Evolutionary conservation across 2,329 filamentous ascomycete species (phyloP).

Genomic region (Claviceps sp.): DNA sequence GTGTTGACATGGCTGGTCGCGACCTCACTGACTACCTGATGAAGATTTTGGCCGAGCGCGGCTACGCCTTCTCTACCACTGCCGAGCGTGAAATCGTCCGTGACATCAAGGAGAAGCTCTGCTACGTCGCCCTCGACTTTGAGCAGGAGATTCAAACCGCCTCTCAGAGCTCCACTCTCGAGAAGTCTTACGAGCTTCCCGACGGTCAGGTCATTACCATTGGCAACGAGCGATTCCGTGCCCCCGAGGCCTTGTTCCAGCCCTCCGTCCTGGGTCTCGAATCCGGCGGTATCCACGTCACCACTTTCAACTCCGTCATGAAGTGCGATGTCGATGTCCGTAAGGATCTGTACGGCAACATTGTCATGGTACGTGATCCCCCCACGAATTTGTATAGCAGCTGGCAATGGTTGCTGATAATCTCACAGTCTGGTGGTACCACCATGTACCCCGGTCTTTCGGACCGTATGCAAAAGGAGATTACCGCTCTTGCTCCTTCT

Average conservation of each 20-base stretch:
- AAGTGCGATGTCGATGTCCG: conserved; percentile 99
- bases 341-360: conserved; percentile 99
- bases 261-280: conserved; percentile 96
- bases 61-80: conserved; percentile 99
- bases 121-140: conserved; percentile 99
- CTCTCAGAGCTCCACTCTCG: conserved; percentile 93
- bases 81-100: conserved; percentile 99
- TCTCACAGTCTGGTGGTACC: conserved; percentile 87
- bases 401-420: neutral
- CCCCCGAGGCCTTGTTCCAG: conserved; percentile 98
- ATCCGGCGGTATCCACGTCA: conserved; percentile 97
- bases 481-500: conserved; percentile 95
- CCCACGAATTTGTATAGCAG: neutral
- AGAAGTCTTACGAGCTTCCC: conserved; percentile 99
- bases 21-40: conserved; percentile 99
- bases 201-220: conserved; percentile 99
- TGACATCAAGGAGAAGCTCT: conserved; percentile 99
- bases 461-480: conserved; percentile 99
- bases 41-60: conserved; percentile 99
- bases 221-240: conserved; percentile 99
- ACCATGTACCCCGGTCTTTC: conserved; percentile 99
- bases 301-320: conserved; percentile 99
- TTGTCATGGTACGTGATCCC: conserved; percentile 77
- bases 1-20: conserved; percentile 99
- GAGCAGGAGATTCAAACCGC: conserved; percentile 99